Base-by-base conservation (phyloP, 257 asterid species). In the Solanum corneliomulleri region DNA sequence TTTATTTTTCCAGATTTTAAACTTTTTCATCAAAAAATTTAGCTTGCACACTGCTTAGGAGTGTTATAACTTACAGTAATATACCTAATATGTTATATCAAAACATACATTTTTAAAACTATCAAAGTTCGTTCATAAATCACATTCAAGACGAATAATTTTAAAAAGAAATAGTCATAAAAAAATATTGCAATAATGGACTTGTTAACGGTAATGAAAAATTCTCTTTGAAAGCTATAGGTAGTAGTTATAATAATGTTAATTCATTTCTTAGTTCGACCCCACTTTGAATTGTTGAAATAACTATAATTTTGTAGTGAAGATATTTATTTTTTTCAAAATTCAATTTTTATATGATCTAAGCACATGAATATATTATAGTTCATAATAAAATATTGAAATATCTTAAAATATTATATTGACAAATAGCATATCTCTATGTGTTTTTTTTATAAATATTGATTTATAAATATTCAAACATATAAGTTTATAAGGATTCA, bases 21-120 rank as follows among this genome's bases (percentile, higher is more conserved):
- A 37, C 7, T 6, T 6, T 6, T 0, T 37, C 0, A 37, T 37
- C 6, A 0, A 37, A 37, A 37, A 6, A 5, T 37, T 0, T 37
- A 37, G 7, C 1, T 37, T 0, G 6, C 0, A 5, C 7, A 37
- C 2, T 37, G 1, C 5, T 56, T 52, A 6, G 4, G 4, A 56
- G 11, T 56, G 5, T 56, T 56, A 20, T 52, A 20, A 56, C 25
- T 56, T 20, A 1, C 7, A 8, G 60, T 3, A 52, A 52, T 52
- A 56, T 5, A 56, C 5, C 0, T 56, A 10, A 62, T 62, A 62
- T 60, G 10, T 60, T 60, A 23, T 23, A 1, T 9, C 9, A 3
- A 2, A 62, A 10, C 23, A 4, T 62, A 23, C 10, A 62, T 23
- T 15, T 23, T 23, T 62, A 1, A 60, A 10, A 10, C 2, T 9